Percentiles rank a stretch among this genome's conserved stretches.
phyloP scores from a whole-genome alignment of 805 yeast species.

The Ogataea ganodermae region DNA sequence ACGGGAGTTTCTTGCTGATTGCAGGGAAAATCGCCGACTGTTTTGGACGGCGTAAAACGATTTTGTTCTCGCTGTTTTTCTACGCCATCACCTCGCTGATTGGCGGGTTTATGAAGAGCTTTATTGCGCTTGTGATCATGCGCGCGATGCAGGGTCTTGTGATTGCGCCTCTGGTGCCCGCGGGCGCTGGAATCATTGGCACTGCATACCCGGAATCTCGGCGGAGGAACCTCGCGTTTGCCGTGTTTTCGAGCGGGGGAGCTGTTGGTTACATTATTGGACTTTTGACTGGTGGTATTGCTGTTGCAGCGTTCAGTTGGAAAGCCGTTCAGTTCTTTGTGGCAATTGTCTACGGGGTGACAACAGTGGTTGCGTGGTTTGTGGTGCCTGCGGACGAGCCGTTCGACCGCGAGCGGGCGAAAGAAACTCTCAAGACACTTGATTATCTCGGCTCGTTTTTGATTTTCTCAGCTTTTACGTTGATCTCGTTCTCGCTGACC shows the following conservation, averaged over 20 bases:
- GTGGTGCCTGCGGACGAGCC: conserved; percentile 37
- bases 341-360: conserved; percentile 38
- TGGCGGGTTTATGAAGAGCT: conserved; percentile 36
- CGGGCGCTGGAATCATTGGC: conserved; percentile 45
- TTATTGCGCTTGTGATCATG: conserved; percentile 36
- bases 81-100: conserved; percentile 22
- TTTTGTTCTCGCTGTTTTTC: conserved; percentile 21
- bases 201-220: conserved; percentile 33
- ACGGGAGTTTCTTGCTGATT: conserved; percentile 39
- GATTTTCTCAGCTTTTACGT: conserved; percentile 35
- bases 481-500: conserved; percentile 41
- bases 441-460: conserved; percentile 43
- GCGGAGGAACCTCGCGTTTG: conserved; percentile 40
- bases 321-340: conserved; percentile 39
- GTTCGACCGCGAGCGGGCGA: conserved; percentile 16
- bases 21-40: conserved; percentile 42
- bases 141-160: conserved; percentile 43
- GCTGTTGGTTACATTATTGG: conserved; percentile 45
- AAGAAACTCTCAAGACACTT: conserved; percentile 22
- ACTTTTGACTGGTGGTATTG: conserved; percentile 41
- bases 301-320: conserved; percentile 39
- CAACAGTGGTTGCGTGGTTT: conserved; percentile 25
- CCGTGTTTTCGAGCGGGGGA: conserved; percentile 43
- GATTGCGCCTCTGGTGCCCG: conserved; percentile 41
- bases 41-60: conserved; percentile 38